Evolutionary conservation across 2,329 filamentous ascomycete genomes (phyloP), one percentile per base, ranked within the genome.

Genomic region (Thelonectria discophora): DNA sequence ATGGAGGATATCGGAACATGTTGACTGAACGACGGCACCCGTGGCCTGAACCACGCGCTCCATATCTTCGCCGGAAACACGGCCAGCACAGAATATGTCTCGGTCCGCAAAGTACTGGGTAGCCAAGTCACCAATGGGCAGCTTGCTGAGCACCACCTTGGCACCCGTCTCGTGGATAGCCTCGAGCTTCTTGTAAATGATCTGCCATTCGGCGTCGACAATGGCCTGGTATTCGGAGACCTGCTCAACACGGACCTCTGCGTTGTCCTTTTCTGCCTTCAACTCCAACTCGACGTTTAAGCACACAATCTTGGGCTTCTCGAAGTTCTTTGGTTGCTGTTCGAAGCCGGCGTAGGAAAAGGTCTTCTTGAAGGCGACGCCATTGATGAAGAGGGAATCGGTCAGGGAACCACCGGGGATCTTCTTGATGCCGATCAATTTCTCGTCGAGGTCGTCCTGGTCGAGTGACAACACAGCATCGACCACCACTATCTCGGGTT

Each of bases 181-280:
- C 82, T 99, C 95, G 77, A 99, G 91, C 86, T 99, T 99, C 84
- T 97, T 94, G 88, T 90, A 98, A 79, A 99, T 99, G 76, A 99
- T 99, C 80, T 97, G 93, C 95, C 95, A 99, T 80, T 99, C 95
- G 30, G 95, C 95, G 75, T 99, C 95, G 76, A 99, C 95, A 71
- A 99, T 97, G 65, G 95, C 95, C 82, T 99, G 95, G 83, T 99
- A 99, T 81, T 99, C 95, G 18, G 94, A 97, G 54, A 99, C 95
- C 79, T 98, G 94, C 81, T 98, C 95, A 60, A 99, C 94, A 62
- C 95, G 90, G 66, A 99, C 93, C 82, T 99, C 95, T 62, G 95
- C 95, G 74, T 99, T 99, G 82, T 99, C 95, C 85, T 97, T 99
- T 80, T 99, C 95, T 65, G 92, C 94, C 88, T 99, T 99, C 71